Evolutionary conservation across 2,329 filamentous ascomycete species (phyloP), one percentile per base, ranked within the genome.

Genomic region (Penicillium sp.): DNA sequence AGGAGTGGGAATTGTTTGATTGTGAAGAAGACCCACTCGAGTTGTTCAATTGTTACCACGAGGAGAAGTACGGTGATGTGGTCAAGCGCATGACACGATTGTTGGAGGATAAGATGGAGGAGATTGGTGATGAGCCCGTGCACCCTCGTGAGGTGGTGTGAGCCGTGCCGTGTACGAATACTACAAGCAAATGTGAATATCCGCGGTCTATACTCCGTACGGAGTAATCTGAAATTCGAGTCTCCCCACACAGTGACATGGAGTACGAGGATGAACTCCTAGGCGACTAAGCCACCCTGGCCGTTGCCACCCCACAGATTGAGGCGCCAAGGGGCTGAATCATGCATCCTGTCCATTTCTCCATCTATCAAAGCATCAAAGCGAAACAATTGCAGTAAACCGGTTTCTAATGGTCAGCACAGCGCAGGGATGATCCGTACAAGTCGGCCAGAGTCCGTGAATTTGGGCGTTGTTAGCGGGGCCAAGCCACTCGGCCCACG

Each of bases 1-100:
- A 75, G 54, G 79, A 83, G 58, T 83, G 81, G 80, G 81, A 83
- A 61, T 55, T 83, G 14, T 83, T 83, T 57, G 80, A 83, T 58
- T 81, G 79, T 44, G 59, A 78, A 2, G 67, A 80, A 49, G 81
- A 81, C 55, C 77, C 78, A 0, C 58, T 81, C n/a, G 77, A 81
- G 58, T 56, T 81, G 31, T 79, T 82, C 56, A 81, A 81, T 48
- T 60, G 69, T 16, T 81, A 81, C 44, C 6, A 67, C 2, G 72
- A 80, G 0, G 53, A 65, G 0, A 58, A 64, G 38, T 79, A 79
- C 56, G 31, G 45, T 5, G 64, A 72, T 2, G 66, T 77, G 1
- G 73, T 79, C 1, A 55, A 57, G 52, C 50, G 62, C 0, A 80
- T 81, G 77, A 79, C 69, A 0, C 50, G 34, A 44, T 54, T 76